A percentile compares a stretch with the other conserved stretches of the same genome.
phyloP scores from a whole-genome alignment of 345 rosid genomes.

The Populus euphratica region DNA sequence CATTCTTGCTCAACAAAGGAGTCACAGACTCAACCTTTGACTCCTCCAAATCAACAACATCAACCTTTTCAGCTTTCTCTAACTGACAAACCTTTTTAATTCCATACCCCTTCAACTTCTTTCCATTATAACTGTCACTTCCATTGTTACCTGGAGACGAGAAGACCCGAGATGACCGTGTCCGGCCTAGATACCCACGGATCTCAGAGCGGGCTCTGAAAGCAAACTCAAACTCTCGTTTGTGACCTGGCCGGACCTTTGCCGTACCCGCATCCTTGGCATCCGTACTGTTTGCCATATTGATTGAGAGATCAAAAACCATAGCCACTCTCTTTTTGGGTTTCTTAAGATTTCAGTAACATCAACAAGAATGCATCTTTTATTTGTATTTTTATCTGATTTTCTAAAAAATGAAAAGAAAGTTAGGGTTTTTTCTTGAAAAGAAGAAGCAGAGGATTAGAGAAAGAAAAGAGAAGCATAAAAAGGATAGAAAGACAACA shows the following conservation, averaged over 20 bases:
- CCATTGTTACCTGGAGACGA: background rate
- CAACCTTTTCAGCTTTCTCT: constrained; percentile 74
- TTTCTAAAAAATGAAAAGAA: background rate
- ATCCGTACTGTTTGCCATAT: constrained; percentile 26
- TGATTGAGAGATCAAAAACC: background rate
- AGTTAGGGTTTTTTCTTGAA: background rate
- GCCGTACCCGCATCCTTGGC: constrained; percentile 20
- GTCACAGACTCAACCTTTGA: constrained; percentile 15
- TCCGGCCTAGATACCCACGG: constrained; percentile 71
- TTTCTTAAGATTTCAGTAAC: background rate
- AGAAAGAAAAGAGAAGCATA: background rate
- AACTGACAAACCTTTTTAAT: constrained; percentile 8
- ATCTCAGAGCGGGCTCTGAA: constrained; percentile 77
- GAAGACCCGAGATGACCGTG: constrained; percentile 44
- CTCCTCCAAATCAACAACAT: constrained; percentile 54
- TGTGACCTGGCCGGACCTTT: constrained; percentile 65
- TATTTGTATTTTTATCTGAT: background rate
- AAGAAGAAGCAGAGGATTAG: background rate
- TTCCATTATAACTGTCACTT: constrained; percentile 4
- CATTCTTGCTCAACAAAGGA: background rate
- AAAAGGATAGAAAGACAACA: too few species aligned
- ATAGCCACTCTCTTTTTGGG: background rate
- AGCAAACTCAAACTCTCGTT: constrained; percentile 85
- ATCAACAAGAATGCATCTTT: background rate
- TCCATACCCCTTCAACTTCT: constrained; percentile 32